These are phyloP conservation scores for Trichoderma gracile DNA, from an alignment of 2,329 filamentous ascomycete genomes.

Conservation along the genomic window DNA sequence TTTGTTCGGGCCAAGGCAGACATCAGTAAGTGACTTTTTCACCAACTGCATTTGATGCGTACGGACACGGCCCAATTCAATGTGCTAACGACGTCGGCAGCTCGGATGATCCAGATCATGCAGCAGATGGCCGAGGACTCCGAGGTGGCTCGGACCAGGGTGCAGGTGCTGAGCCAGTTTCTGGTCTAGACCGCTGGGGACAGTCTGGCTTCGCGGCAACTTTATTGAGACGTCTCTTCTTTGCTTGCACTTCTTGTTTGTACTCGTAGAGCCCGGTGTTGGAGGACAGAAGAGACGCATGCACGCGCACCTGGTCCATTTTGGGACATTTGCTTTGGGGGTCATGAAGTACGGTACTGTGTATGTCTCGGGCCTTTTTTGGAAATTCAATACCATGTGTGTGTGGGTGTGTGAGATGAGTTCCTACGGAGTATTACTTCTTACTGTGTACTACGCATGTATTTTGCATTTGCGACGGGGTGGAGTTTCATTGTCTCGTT, in stretches of 20 bases:
- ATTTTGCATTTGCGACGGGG: not conserved
- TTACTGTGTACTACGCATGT: too few species aligned
- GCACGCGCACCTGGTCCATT: not conserved
- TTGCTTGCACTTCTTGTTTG: not conserved
- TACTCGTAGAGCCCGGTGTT: constrained; percentile 6
- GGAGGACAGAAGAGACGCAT: not conserved
- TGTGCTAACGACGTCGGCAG: constrained; percentile 37
- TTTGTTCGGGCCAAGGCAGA: constrained; percentile 61
- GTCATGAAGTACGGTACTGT: not conserved
- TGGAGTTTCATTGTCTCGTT: not conserved
- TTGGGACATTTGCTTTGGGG: not conserved
- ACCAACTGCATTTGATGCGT: too few species aligned
- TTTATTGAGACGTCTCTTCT: constrained; percentile 5
- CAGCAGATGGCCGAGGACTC: constrained; percentile 59
- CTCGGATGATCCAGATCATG: constrained; percentile 66
- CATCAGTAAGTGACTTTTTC: constrained; percentile 52
- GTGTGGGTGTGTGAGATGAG: not conserved
- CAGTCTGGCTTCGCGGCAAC: not conserved
- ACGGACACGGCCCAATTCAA: not conserved
- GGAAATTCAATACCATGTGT: not conserved
- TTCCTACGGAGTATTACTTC: too few species aligned
- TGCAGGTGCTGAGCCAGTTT: constrained; percentile 59
- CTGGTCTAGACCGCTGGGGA: constrained; percentile 32
- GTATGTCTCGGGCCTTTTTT: not conserved
- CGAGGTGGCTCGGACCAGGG: constrained; percentile 59